These are phyloP conservation scores for Stagonosporopsis chrysanthemi DNA, from an alignment of 2,329 filamentous ascomycete genomes.

Conservation along the genomic window DNA sequence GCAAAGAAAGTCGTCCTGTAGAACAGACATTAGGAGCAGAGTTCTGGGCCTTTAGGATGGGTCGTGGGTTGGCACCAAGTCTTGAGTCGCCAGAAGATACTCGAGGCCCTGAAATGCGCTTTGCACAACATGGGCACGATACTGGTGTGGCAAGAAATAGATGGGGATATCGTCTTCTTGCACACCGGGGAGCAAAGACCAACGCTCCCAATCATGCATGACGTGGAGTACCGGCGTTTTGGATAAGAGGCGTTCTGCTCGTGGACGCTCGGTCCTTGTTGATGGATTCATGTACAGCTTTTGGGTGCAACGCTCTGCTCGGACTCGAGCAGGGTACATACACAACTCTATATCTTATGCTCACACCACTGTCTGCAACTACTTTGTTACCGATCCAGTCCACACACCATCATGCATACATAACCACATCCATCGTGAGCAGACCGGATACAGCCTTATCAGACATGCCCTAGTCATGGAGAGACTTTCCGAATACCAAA, in stretches of 20 bases:
- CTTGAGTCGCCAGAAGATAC: not conserved
- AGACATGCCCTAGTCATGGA: too few species aligned
- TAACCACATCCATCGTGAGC: too few species aligned
- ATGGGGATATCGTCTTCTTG: not conserved
- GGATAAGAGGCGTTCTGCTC: not conserved
- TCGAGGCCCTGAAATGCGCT: not conserved
- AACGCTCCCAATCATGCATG: not conserved
- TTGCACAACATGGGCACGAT: not conserved
- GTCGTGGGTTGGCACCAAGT: not conserved
- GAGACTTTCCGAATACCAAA: too few species aligned
- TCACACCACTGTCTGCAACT: not conserved
- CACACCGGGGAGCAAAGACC: not conserved
- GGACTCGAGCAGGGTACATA: not conserved
- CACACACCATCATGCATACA: too few species aligned
- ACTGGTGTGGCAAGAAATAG: not conserved
- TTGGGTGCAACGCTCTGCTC: not conserved
- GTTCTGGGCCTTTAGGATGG: not conserved
- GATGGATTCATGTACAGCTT: not conserved
- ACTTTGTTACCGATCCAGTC: not conserved
- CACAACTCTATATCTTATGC: not conserved
- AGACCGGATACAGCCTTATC: too few species aligned
- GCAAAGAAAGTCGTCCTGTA: conserved; percentile 58
- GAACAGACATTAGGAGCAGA: conserved; percentile 7
- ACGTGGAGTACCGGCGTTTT: not conserved
- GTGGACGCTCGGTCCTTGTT: not conserved